These are phyloP conservation scores for Acanthamoeba royreba DNA, from an alignment of 208 protist genomes.

Conservation along the genomic window DNA sequence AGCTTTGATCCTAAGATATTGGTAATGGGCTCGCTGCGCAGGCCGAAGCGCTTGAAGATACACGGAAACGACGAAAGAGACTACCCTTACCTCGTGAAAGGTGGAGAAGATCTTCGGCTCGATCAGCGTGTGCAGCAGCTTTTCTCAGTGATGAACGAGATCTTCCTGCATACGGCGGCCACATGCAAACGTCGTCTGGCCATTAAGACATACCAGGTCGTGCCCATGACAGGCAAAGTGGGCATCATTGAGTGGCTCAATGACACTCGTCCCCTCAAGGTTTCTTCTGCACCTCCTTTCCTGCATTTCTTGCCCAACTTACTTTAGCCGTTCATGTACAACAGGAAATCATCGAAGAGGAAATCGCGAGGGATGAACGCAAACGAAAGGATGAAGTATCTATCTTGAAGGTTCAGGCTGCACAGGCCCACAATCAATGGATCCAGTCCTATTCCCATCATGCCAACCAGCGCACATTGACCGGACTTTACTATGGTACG, in stretches of 20 bases:
- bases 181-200: slow-evolving; percentile 53
- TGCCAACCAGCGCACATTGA: neutral
- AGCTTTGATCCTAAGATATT: slow-evolving; percentile 77
- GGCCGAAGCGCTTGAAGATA: slow-evolving; percentile 87
- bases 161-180: slow-evolving; percentile 60
- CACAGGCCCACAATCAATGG: slow-evolving; percentile 67
- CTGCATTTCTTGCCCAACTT: neutral
- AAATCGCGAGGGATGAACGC: slow-evolving; percentile 47
- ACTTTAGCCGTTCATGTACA: neutral
- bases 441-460: slow-evolving; percentile 50
- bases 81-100: slow-evolving; percentile 89
- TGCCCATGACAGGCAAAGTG: slow-evolving; percentile 85
- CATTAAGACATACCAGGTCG: slow-evolving; percentile 78
- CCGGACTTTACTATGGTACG: slow-evolving; percentile 35
- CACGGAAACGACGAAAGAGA: slow-evolving; percentile 81
- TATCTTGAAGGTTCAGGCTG: slow-evolving; percentile 53
- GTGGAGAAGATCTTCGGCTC: slow-evolving; percentile 90
- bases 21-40: slow-evolving; percentile 85
- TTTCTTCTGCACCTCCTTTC: neutral
- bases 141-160: slow-evolving; percentile 81
- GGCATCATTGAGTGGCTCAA: slow-evolving; percentile 91
- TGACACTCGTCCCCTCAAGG: slow-evolving; percentile 80
- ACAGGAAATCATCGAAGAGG: slow-evolving; percentile 70
- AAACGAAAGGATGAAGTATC: slow-evolving; percentile 38
- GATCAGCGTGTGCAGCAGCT: slow-evolving; percentile 89